A percentile compares a stretch with the other conserved stretches of the same genome.
Conservation (phyloP, 1,139 yeast species). For the Magnusiomyces sp. region DNA sequence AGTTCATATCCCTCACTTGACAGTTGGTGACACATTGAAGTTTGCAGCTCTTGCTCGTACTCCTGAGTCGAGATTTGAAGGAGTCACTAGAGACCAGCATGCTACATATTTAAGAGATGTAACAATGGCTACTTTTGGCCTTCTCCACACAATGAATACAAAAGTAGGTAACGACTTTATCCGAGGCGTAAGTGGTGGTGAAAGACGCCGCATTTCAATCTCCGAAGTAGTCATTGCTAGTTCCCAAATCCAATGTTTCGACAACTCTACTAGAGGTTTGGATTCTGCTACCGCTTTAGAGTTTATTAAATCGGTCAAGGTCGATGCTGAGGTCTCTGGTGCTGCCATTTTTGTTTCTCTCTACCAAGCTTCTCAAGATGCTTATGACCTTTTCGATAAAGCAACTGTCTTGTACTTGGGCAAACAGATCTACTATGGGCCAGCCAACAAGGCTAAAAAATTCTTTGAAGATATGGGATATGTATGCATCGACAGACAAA, state of each 20-base stretch:
- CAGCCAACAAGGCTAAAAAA: constrained; percentile 47
- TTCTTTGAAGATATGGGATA: constrained; percentile 63
- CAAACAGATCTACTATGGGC: constrained; percentile 68
- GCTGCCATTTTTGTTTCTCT: constrained; percentile 67
- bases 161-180: constrained; percentile 64
- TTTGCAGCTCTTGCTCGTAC: constrained; percentile 60
- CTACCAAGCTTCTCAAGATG: too few species aligned
- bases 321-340: constrained; percentile 49
- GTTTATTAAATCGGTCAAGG: constrained; percentile 59
- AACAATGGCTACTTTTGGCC: constrained; percentile 65
- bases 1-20: constrained; percentile 61
- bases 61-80: constrained; percentile 56
- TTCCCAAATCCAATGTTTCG: constrained; percentile 62
- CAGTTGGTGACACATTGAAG: constrained; percentile 61
- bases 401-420: constrained; percentile 70
- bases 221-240: constrained; percentile 60
- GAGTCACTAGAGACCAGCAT: constrained; percentile 48
- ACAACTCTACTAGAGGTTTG: constrained; percentile 67
- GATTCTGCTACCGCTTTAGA: constrained; percentile 74
- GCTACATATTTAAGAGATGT: constrained; percentile 58
- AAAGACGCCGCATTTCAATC: constrained; percentile 72
- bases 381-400: constrained; percentile 66
- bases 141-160: constrained; percentile 58
- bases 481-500: constrained; percentile 64
- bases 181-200: constrained; percentile 82